phyloP scores from a whole-genome alignment of 2,329 filamentous ascomycete genomes.

The Arthrobotrys conoides region DNA sequence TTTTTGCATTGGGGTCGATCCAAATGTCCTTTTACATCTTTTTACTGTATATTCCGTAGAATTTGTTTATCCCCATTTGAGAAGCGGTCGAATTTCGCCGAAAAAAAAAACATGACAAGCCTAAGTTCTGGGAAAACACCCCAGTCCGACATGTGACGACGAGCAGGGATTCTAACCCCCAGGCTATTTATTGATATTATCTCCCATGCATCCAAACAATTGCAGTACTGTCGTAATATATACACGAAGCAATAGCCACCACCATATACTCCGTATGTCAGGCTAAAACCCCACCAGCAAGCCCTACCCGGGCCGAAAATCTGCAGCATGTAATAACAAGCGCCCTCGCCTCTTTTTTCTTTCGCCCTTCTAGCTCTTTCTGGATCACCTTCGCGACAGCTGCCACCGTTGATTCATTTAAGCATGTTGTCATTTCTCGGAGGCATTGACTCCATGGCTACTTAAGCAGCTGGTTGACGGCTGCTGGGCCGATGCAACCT shows the following conservation, averaged over 20 bases:
- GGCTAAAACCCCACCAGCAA: slow-evolving; percentile 42
- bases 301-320: slow-evolving; percentile 42
- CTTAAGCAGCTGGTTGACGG: slow-evolving; percentile 5
- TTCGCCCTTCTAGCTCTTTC: not conserved
- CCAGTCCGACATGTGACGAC: slow-evolving; percentile 47
- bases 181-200: slow-evolving; percentile 55
- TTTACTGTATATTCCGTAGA: slow-evolving; percentile 2
- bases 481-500: slow-evolving; percentile 44
- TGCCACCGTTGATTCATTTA: not conserved
- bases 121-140: slow-evolving; percentile 42
- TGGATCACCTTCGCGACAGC: slow-evolving; percentile 10
- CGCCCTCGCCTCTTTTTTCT: slow-evolving; percentile 13
- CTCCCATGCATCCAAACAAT: slow-evolving; percentile 14
- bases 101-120: slow-evolving; percentile 37
- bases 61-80: not conserved
- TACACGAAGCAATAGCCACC: slow-evolving; percentile 4
- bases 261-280: slow-evolving; percentile 9
- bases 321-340: slow-evolving; percentile 27
- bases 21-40: not conserved
- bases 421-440: slow-evolving; percentile 35
- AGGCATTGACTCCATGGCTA: slow-evolving; percentile 50
- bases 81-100: slow-evolving; percentile 58
- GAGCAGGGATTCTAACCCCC: slow-evolving; percentile 34
- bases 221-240: not conserved
- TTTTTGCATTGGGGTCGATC: not conserved